These are phyloP conservation scores for Mucor indicus DNA, from an alignment of 371 early-diverging fungal species.

Conservation along the genomic window DNA sequence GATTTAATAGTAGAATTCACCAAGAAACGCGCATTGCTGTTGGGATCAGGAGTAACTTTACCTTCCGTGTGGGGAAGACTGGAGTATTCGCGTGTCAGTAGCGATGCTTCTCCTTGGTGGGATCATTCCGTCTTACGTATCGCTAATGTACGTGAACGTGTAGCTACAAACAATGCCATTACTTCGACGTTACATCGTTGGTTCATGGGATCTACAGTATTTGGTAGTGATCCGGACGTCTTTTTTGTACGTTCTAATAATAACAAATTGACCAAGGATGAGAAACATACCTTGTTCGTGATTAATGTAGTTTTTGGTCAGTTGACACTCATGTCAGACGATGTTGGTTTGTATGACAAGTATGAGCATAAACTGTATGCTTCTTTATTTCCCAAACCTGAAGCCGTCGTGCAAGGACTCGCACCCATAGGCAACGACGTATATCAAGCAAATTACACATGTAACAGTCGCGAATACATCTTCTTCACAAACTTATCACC, in stretches of 20 bases:
- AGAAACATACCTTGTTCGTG: slow-evolving; percentile 48
- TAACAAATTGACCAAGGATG: slow-evolving; percentile 42
- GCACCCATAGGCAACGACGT: slow-evolving; percentile 24
- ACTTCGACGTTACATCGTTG: slow-evolving; percentile 51
- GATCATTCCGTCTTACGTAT: slow-evolving; percentile 11
- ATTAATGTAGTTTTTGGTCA: slow-evolving; percentile 55
- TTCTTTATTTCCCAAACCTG: slow-evolving; percentile 43
- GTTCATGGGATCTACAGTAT: slow-evolving; percentile 52
- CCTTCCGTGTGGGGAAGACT: slow-evolving; percentile 47
- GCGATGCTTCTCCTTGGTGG: slow-evolving; percentile 59
- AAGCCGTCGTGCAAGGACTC: slow-evolving; percentile 32
- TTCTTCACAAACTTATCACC: slow-evolving; percentile 47
- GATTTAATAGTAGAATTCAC: slow-evolving; percentile 43
- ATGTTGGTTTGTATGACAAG: slow-evolving; percentile 32
- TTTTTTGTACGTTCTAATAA: slow-evolving; percentile 50
- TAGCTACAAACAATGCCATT: slow-evolving; percentile 54
- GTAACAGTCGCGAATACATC: slow-evolving; percentile 24
- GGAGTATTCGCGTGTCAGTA: slow-evolving; percentile 59
- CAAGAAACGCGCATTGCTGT: slow-evolving; percentile 40
- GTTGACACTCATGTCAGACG: slow-evolving; percentile 54
- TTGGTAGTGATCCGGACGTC: slow-evolving; percentile 65
- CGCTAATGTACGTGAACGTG: slow-evolving; percentile 56
- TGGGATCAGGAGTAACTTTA: slow-evolving; percentile 59
- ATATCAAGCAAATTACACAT: slow-evolving; percentile 8
- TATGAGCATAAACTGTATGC: slow-evolving; percentile 39